Percentiles rank a stretch among this genome's conserved stretches.
Conservation (phyloP, 306 rosid species). For the Alnus rubra region DNA sequence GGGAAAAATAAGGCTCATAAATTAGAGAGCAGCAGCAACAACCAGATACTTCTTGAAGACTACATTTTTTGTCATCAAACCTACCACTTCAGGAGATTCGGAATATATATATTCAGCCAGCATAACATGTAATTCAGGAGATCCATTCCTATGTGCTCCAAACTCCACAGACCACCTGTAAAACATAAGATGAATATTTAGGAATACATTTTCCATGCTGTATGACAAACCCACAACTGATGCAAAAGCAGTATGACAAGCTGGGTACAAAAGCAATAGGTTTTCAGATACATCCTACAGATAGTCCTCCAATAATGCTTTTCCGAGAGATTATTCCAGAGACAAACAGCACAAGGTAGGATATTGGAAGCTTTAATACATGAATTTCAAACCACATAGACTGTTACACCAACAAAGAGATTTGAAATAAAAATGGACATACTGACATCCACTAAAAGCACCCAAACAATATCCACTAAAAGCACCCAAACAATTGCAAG, state of each 20-base stretch:
- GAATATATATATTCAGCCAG: slow-evolving; percentile 86
- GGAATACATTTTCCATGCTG: slow-evolving; percentile 5
- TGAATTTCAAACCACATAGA: background rate
- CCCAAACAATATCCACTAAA: background rate
- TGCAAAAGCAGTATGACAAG: background rate
- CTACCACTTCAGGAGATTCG: slow-evolving; percentile 90
- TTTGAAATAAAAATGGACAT: background rate
- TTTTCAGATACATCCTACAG: background rate
- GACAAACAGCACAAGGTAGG: background rate
- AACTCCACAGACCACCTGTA: slow-evolving; percentile 90
- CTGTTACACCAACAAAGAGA: background rate
- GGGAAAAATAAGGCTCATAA: background rate
- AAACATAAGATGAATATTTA: slow-evolving; percentile 1
- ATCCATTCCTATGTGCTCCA: slow-evolving; percentile 66
- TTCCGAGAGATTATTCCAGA: background rate
- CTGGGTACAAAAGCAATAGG: background rate
- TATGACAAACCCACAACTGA: background rate
- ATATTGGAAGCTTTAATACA: background rate
- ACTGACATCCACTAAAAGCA: background rate
- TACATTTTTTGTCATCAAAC: slow-evolving; percentile 33
- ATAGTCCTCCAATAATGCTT: background rate
- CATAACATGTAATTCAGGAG: slow-evolving; percentile 86
- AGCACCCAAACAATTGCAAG: background rate
- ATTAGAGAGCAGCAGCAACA: slow-evolving; percentile 28
- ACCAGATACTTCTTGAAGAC: slow-evolving; percentile 13